Conservation (phyloP, 1,284 basidiomycete species). For the Vanrija humicola region DNA sequence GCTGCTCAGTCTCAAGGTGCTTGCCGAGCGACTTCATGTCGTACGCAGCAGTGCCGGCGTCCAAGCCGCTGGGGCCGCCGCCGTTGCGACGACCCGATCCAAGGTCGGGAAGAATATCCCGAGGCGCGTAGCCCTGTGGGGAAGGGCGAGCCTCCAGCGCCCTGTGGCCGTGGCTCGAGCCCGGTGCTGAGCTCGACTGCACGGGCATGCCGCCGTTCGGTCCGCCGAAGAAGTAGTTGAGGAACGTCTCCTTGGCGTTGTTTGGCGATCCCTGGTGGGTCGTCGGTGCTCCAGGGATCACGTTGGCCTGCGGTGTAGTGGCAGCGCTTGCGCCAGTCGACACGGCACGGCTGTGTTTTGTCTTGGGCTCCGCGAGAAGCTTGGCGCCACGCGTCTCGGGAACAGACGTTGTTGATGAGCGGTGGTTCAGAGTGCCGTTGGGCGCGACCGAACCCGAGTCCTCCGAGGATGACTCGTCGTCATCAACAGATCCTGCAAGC, state of each 20-base stretch:
- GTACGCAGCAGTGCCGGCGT: conserved; percentile 79
- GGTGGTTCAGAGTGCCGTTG: conserved; percentile 54
- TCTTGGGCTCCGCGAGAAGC: conserved; percentile 22
- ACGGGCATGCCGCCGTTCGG: conserved; percentile 45
- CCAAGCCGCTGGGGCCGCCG: conserved; percentile 56
- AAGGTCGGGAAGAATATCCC: conserved; percentile 46
- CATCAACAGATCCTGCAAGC: conserved; percentile 30
- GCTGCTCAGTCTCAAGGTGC: conserved; percentile 74
- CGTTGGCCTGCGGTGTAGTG: background rate
- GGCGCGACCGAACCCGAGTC: conserved; percentile 45
- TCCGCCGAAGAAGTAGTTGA: conserved; percentile 90
- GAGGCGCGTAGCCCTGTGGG: background rate
- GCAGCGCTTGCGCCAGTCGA: conserved; percentile 7
- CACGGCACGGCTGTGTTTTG: conserved; percentile 15
- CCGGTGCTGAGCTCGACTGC: background rate
- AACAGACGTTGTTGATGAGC: conserved; percentile 72
- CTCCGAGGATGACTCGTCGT: conserved; percentile 39
- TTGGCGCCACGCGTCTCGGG: conserved; percentile 59
- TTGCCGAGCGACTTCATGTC: conserved; percentile 99
- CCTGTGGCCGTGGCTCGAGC: conserved; percentile 2
- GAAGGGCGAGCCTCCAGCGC: background rate
- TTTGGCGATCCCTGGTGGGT: conserved; percentile 39
- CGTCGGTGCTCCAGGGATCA: conserved; percentile 16
- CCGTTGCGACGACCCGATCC: conserved; percentile 34
- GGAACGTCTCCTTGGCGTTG: conserved; percentile 75